Conservation (phyloP, 192 early-diverging fungal genomes). For the Spizellomyces punctatus region DNA sequence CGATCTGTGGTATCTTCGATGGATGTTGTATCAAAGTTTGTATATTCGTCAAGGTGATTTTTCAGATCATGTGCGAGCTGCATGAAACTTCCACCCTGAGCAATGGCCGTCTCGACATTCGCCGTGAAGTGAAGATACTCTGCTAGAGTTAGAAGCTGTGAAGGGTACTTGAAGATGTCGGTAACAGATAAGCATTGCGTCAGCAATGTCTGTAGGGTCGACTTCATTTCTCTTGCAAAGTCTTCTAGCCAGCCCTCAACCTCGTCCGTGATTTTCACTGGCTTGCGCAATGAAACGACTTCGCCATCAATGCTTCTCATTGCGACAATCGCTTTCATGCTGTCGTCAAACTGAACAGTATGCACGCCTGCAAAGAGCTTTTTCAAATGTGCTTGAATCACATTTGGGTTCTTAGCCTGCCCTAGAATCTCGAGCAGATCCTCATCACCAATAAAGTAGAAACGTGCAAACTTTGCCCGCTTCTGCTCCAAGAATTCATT, state of each 20-base stretch:
- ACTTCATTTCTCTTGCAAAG: constrained; percentile 56
- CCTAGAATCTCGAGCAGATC: constrained; percentile 63
- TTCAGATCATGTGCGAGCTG: constrained; percentile 39
- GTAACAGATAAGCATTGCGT: constrained; percentile 42
- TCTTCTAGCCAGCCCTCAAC: constrained; percentile 58
- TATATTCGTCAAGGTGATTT: constrained; percentile 53
- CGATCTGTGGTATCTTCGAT: constrained; percentile 49
- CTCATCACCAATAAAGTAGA: constrained; percentile 65
- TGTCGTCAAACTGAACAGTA: constrained; percentile 52
- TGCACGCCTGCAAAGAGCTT: constrained; percentile 64
- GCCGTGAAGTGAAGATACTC: constrained; percentile 58
- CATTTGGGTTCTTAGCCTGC: constrained; percentile 59
- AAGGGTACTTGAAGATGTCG: constrained; percentile 56
- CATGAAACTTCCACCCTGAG: constrained; percentile 34
- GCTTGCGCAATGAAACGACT: constrained; percentile 41
- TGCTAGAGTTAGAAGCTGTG: constrained; percentile 48
- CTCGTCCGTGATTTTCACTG: constrained; percentile 52
- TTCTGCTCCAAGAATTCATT: constrained; percentile 64
- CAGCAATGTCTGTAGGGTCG: constrained; percentile 44
- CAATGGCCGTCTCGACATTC: constrained; percentile 46
- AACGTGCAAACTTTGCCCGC: constrained; percentile 52
- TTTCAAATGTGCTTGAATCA: constrained; percentile 61
- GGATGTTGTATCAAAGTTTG: constrained; percentile 43
- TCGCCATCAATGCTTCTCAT: constrained; percentile 61
- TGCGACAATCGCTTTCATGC: constrained; percentile 41